Conservation (phyloP, 2,329 filamentous ascomycete genomes). For the Sordariomycetes sp. region DNA sequence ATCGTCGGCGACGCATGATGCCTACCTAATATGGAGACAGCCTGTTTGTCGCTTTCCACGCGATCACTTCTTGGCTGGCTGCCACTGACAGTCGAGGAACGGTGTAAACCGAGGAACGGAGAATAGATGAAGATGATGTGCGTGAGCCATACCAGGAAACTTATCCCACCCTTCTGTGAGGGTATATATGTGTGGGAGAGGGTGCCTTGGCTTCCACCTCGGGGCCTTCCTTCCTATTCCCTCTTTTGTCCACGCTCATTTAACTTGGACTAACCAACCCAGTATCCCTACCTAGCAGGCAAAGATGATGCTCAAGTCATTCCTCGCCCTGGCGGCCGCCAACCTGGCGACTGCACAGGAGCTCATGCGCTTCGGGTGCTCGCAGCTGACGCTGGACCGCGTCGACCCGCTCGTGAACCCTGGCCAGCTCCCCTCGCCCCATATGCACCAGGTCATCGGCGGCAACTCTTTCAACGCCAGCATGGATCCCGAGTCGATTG, state of each 20-base stretch:
- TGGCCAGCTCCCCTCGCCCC: constrained; percentile 29
- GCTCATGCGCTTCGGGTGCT: constrained; percentile 27
- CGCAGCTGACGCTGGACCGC: constrained; percentile 31
- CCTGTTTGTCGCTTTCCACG: background rate
- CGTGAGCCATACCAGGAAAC: background rate
- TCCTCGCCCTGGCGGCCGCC: constrained; percentile 4
- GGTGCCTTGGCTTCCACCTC: background rate
- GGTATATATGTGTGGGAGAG: background rate
- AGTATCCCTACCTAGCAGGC: background rate
- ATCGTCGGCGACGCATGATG: constrained; percentile 1
- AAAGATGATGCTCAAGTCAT: constrained; percentile 4
- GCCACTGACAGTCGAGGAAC: background rate
- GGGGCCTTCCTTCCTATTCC: background rate
- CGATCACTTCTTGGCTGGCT: background rate
- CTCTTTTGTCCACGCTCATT: background rate
- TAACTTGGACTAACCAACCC: background rate
- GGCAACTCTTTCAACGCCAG: constrained; percentile 27
- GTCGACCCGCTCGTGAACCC: constrained; percentile 18
- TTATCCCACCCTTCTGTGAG: background rate
- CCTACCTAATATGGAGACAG: background rate
- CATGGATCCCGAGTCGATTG: constrained; percentile 14
- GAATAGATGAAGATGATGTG: background rate
- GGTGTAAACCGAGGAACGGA: background rate
- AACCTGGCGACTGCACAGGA: constrained; percentile 14
- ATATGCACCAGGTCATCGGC: constrained; percentile 43